Conservation (phyloP, 179 eudicot genomes). For the Spergularia azorica region DNA sequence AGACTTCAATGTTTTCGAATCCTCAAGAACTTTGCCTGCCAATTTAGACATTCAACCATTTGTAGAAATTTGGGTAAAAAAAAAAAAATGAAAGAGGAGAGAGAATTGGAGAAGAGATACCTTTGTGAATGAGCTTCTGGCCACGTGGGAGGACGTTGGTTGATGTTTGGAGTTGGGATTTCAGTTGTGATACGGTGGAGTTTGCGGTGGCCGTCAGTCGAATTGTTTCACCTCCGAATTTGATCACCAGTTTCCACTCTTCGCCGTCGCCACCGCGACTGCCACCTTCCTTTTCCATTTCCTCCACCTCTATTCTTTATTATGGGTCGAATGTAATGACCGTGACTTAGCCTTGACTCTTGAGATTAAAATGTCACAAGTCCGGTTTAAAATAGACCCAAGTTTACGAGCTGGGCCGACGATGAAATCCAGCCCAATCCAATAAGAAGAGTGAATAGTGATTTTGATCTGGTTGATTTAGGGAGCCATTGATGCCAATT, state of each 20-base stretch:
- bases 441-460: no score
- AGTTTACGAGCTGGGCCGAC: no score
- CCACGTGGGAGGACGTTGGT: conserved; percentile 95
- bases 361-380: no score
- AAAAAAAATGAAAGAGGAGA: not conserved
- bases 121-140: conserved; percentile 87
- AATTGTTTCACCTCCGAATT: conserved; percentile 69
- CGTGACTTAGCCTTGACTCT: no score
- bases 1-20: conserved; percentile 55
- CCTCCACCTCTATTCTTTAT: not conserved
- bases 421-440: no score
- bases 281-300: conserved; percentile 13
- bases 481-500: no score
- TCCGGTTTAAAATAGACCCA: not conserved
- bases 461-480: no score
- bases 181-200: conserved; percentile 62
- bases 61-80: not conserved
- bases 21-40: conserved; percentile 63
- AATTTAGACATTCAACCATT: not conserved
- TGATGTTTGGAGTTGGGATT: conserved; percentile 59
- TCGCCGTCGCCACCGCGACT: not conserved
- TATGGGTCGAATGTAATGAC: no score
- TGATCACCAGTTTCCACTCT: conserved; percentile 46
- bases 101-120: no score
- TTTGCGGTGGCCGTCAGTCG: conserved; percentile 35